Evolutionary conservation across 2,329 filamentous ascomycete species (phyloP).

Genomic region (Fusarium chlamydosporum): DNA sequence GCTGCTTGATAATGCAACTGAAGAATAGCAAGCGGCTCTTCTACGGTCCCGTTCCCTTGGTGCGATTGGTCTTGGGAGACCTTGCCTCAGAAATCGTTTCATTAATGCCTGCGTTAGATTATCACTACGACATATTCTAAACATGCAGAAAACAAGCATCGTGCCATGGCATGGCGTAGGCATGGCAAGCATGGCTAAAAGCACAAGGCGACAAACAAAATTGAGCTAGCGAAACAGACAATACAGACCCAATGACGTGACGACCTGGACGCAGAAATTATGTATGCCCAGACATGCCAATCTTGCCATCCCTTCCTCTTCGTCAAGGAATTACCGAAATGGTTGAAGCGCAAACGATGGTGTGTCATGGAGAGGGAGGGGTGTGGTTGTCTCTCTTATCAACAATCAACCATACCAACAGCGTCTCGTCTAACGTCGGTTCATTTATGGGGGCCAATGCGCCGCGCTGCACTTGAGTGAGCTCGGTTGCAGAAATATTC

Average conservation of each 20-base stretch:
- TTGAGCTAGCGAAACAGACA: conserved; percentile 17
- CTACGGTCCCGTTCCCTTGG: conserved; percentile 22
- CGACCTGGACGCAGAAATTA: conserved; percentile 18
- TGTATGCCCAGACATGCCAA: conserved; percentile 47
- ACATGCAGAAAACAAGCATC: conserved; percentile 38
- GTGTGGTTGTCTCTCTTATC: conserved; percentile 13
- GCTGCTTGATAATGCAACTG: conserved; percentile 7
- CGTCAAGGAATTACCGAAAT: conserved; percentile 31
- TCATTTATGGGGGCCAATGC: conserved; percentile 36
- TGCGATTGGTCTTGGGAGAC: conserved; percentile 11
- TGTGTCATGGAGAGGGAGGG: conserved; percentile 27
- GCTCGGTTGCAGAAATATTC: conserved; percentile 18
- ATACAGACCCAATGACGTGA: conserved; percentile 41
- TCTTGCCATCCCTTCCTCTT: conserved; percentile 33
- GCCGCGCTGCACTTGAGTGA: conserved; percentile 7
- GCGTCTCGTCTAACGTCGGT: conserved; percentile 45
- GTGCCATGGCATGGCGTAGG: conserved; percentile 16
- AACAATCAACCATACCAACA: conserved; percentile 16
- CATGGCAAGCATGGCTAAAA: conserved; percentile 17
- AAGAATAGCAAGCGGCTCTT: conserved; percentile 20
- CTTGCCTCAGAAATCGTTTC: conserved; percentile 21
- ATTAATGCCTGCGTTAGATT: conserved; percentile 15
- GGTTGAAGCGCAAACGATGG: conserved; percentile 23
- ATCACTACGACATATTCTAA: conserved; percentile 13
- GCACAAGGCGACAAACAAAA: conserved; percentile 25